These are phyloP conservation scores for Pilaira anomala DNA, from an alignment of 192 early-diverging fungal species.

Conservation along the genomic window DNA sequence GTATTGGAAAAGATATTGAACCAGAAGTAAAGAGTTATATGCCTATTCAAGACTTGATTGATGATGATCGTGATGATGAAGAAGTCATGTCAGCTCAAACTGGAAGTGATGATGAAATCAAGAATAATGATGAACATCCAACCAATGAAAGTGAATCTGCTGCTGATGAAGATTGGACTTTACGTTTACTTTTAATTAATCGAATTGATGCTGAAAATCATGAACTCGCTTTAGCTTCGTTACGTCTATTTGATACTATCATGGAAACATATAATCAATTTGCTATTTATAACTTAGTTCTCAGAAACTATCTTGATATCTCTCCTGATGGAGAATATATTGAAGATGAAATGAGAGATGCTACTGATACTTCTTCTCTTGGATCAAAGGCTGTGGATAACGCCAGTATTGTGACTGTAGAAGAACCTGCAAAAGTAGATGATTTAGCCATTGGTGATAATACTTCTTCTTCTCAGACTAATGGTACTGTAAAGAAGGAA, in stretches of 20 bases:
- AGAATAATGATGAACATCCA: neutral
- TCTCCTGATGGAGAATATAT: conserved; percentile 30
- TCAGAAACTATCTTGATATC: conserved; percentile 51
- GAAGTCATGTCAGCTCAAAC: neutral
- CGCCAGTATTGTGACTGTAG: neutral
- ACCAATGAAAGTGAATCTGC: conserved; percentile 1
- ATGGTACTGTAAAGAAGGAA: conserved; percentile 11
- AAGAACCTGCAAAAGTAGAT: conserved; percentile 14
- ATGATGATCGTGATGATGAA: conserved; percentile 23
- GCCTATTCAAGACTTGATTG: neutral
- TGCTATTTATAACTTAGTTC: conserved; percentile 52
- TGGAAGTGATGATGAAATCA: conserved; percentile 1
- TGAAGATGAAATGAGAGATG: conserved; percentile 21
- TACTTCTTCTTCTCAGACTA: neutral
- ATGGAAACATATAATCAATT: conserved; percentile 59
- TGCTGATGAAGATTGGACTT: conserved; percentile 28
- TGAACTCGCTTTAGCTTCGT: conserved; percentile 49
- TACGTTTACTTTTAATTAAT: conserved; percentile 43
- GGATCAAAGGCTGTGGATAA: conserved; percentile 18
- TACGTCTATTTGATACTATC: conserved; percentile 60
- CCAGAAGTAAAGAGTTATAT: conserved; percentile 19
- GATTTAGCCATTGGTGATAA: conserved; percentile 21
- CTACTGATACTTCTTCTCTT: conserved; percentile 17
- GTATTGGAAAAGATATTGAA: conserved; percentile 38
- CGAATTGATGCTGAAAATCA: conserved; percentile 33